Conservation (phyloP, 1,284 basidiomycete species). For the Leccinum ambiguum region DNA sequence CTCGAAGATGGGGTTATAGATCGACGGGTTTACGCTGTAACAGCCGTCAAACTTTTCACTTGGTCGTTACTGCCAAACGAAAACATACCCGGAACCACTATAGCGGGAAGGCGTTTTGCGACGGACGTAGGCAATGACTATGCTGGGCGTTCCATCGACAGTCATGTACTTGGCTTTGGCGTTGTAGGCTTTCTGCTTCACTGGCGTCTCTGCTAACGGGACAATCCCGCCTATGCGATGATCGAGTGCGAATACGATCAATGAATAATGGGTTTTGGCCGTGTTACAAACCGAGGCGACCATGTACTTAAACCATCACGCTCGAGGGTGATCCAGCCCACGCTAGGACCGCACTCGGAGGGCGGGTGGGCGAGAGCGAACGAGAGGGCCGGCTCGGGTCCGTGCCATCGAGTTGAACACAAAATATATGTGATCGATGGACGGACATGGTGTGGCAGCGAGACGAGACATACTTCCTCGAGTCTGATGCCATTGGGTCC, state of each 20-base stretch:
- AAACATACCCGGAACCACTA: slow-evolving; percentile 33
- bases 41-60: slow-evolving; percentile 5
- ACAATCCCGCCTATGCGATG: slow-evolving; percentile 46
- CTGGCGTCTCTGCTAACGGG: slow-evolving; percentile 51
- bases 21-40: slow-evolving; percentile 44
- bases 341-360: slow-evolving; percentile 28
- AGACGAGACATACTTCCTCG: slow-evolving; percentile 27
- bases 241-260: slow-evolving; percentile 60
- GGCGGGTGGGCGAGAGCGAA: slow-evolving; percentile 15
- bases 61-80: not conserved
- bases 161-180: slow-evolving; percentile 64
- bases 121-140: slow-evolving; percentile 55
- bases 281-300: slow-evolving; percentile 56
- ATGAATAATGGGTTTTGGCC: slow-evolving; percentile 42
- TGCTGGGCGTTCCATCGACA: slow-evolving; percentile 45
- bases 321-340: slow-evolving; percentile 21
- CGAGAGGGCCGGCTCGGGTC: slow-evolving; percentile 13
- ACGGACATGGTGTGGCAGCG: slow-evolving; percentile 24
- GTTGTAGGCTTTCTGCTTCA: slow-evolving; percentile 53
- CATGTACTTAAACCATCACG: slow-evolving; percentile 48
- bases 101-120: slow-evolving; percentile 34
- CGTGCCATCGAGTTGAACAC: slow-evolving; percentile 12
- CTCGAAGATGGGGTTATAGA: slow-evolving; percentile 36
- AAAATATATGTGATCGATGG: too few relatives aligned
- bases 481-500: slow-evolving; percentile 26